Evolutionary conservation across 2,329 filamentous ascomycete species (phyloP), one percentile per base, ranked within the genome.

Genomic region (Microdochium trichocladiopsis): DNA sequence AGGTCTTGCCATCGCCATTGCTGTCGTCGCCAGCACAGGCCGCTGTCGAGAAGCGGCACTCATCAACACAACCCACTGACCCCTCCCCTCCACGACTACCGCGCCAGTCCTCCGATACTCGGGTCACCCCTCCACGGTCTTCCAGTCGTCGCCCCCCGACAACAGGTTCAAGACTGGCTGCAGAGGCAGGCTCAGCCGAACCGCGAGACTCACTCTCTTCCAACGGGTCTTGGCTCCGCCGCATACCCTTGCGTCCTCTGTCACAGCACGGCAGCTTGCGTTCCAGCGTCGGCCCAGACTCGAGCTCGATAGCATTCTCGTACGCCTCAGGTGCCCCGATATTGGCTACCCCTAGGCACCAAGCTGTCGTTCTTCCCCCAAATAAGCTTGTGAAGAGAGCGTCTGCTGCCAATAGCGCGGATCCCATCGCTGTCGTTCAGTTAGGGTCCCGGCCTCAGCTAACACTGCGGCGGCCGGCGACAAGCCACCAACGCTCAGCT

Each of bases 331-430:
- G 76, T 1, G 82, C 78, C 23, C 84, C 86, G 16, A 86, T 90
- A 53, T 67, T 87, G 22, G 68, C 71, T 10, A 67, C 72, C 22
- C 60, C 67, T 16, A 63, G 62, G 45, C 63, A 72, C 18, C 55
- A 66, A 18, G 70, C 65, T 57, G 69, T 66, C 58, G 75, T 75
- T 55, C 67, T 82, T 28, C 73, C 81, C 9, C 85, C 83, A 18
- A 92, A 92, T 68, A 91, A 90, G 71, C 75, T 92, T 41, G 87
- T 91, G 50, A 93, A 93, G 69, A 82, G 87, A 55, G 77, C 81
- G 36, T 77, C 84, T 2, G 82, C 86, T 21, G 71, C 74, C 48
- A 76, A 77, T 57, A 70, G 70, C 50, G 63, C 72, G 50, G 70
- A 71, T 55, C 65, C 73, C 48, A 70, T 75, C 5, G 63, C 71